Evolutionary conservation across 768 basidiomycete genomes (phyloP).

Genomic region (Lactarius quietus): DNA sequence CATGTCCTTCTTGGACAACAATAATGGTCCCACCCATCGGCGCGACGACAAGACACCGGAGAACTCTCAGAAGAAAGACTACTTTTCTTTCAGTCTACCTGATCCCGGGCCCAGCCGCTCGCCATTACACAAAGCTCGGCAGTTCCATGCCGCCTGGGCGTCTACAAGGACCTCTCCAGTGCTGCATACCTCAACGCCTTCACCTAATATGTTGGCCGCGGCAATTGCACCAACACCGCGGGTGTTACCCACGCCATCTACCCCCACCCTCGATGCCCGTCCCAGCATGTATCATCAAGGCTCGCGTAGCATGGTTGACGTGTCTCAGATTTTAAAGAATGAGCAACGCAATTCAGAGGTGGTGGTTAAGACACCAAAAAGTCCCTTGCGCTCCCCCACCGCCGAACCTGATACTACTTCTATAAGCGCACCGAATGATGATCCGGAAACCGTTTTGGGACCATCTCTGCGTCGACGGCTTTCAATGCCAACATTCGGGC

Average conservation of each 20-base stretch:
- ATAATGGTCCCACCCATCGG: constrained; percentile 8
- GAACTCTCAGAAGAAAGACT: constrained; percentile 26
- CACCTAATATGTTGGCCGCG: neutral
- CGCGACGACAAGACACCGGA: constrained; percentile 21
- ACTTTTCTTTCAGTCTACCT: constrained; percentile 31
- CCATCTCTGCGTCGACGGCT: constrained; percentile 53
- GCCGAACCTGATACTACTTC: constrained; percentile 2
- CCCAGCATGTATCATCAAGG: constrained; percentile 22
- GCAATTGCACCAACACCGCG: constrained; percentile 17
- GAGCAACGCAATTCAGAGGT: constrained; percentile 14
- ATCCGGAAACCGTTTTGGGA: constrained; percentile 24
- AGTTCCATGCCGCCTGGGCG: neutral
- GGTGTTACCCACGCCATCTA: constrained; percentile 30
- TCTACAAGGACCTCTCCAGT: constrained; percentile 13
- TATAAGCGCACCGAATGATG: constrained; percentile 1
- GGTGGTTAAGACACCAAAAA: constrained; percentile 7
- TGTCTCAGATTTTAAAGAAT: constrained; percentile 18
- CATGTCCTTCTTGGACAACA: constrained; percentile 24
- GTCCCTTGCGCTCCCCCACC: neutral
- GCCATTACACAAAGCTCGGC: neutral
- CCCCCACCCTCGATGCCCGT: constrained; percentile 13
- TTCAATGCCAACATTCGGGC: constrained; percentile 68
- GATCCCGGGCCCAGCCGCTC: constrained; percentile 5
- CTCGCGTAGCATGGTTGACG: constrained; percentile 24
- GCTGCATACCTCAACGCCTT: constrained; percentile 18